Evolutionary conservation across 192 early-diverging fungal species (phyloP).

Genomic region (Coemansia brasiliensis): DNA sequence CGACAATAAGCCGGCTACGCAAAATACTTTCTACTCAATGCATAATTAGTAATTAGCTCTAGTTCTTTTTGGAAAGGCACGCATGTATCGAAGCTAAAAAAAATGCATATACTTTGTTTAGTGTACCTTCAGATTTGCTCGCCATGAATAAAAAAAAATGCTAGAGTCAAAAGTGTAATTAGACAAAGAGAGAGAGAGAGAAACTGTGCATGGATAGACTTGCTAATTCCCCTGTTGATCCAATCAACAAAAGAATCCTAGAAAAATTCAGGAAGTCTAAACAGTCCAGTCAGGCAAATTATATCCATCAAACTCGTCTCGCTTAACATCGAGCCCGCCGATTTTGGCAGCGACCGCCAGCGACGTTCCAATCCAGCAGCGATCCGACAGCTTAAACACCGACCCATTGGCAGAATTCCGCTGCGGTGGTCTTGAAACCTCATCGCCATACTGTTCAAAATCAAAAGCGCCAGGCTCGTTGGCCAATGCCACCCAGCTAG

Average conservation of each 20-base stretch:
- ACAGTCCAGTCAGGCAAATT: constrained; percentile 54
- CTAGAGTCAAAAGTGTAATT: too few relatives aligned
- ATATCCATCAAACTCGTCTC: constrained; percentile 66
- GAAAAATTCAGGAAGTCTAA: too few relatives aligned
- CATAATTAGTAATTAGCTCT: neutral
- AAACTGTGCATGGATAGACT: too few relatives aligned
- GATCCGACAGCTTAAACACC: constrained; percentile 68
- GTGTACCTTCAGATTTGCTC: constrained; percentile 11
- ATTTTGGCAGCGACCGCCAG: constrained; percentile 74
- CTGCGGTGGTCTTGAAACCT: neutral
- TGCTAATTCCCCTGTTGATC: too few relatives aligned
- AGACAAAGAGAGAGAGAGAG: too few relatives aligned
- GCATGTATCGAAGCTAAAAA: neutral
- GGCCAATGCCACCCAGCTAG: constrained; percentile 58
- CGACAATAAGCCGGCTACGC: constrained; percentile 35
- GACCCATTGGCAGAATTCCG: constrained; percentile 43
- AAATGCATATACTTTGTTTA: neutral
- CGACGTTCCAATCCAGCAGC: constrained; percentile 83
- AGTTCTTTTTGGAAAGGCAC: neutral
- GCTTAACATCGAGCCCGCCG: constrained; percentile 63
- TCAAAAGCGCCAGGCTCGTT: constrained; percentile 25
- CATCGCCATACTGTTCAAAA: too few relatives aligned
- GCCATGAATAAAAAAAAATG: constrained; percentile 6
- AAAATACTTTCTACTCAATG: constrained; percentile 32
- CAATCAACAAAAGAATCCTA: too few relatives aligned